Percentiles rank a stretch among this genome's conserved stretches.
Conservation (phyloP, 768 basidiomycete species). For the Pulveroboletus sp. region DNA sequence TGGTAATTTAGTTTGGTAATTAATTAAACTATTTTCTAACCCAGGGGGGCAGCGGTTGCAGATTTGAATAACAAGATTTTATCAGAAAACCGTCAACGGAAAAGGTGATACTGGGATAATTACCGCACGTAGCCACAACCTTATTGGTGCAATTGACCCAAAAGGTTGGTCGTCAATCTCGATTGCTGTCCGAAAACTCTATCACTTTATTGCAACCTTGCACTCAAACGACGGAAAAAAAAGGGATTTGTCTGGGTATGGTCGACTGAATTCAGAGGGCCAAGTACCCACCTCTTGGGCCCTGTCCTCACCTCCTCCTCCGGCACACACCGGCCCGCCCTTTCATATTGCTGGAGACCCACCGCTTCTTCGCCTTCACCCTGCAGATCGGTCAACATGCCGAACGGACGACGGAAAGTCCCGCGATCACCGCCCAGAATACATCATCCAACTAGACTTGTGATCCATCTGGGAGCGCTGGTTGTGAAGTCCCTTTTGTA, state of each 20-base stretch:
- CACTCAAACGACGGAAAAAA: slow-evolving; percentile 2
- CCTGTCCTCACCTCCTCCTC: background rate
- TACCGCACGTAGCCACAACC: slow-evolving; percentile 29
- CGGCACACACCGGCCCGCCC: slow-evolving; percentile 9
- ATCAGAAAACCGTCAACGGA: slow-evolving; percentile 25
- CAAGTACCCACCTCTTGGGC: background rate
- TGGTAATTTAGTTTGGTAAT: slow-evolving; percentile 34
- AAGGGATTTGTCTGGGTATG: background rate
- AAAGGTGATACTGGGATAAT: slow-evolving; percentile 22
- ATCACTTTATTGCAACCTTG: slow-evolving; percentile 50
- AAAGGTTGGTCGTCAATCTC: slow-evolving; percentile 41
- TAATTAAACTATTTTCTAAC: slow-evolving; percentile 34
- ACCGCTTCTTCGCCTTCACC: slow-evolving; percentile 16
- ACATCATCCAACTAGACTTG: background rate
- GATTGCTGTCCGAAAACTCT: slow-evolving; percentile 42
- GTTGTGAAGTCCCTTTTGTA: slow-evolving; percentile 3
- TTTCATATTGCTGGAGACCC: slow-evolving; percentile 9
- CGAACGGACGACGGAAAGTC: slow-evolving; percentile 13
- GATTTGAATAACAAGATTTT: slow-evolving; percentile 19
- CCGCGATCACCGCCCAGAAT: slow-evolving; percentile 19
- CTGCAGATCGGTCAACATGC: slow-evolving; percentile 21
- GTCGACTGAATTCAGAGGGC: background rate
- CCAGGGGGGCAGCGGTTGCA: slow-evolving; percentile 15
- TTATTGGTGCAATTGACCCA: slow-evolving; percentile 37
- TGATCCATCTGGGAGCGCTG: background rate